A percentile compares a stretch with the other conserved stretches of the same genome.
phyloP scores from a whole-genome alignment of 2,329 filamentous ascomycete species.

The Calonectria hongkongensis region DNA sequence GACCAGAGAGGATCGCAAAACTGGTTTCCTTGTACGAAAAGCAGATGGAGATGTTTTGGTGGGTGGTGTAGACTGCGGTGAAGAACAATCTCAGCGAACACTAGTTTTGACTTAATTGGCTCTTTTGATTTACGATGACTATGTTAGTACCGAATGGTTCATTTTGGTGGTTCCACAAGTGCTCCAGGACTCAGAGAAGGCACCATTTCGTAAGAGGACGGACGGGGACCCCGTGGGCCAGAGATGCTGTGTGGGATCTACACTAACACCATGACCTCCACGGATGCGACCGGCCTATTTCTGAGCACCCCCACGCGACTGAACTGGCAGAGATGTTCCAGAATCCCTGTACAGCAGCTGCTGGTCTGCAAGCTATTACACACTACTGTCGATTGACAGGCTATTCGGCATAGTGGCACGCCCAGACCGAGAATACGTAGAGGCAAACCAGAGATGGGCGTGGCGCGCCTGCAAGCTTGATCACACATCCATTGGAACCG shows the following conservation, averaged over 20 bases:
- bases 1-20: slow-evolving; percentile 47
- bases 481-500: background rate
- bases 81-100: slow-evolving; percentile 23
- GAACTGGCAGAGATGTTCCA: slow-evolving; percentile 12
- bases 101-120: background rate
- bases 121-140: slow-evolving; percentile 30
- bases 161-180: background rate
- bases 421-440: background rate
- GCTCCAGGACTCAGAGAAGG: slow-evolving; percentile 9
- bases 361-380: background rate
- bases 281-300: slow-evolving; percentile 5
- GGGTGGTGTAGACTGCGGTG: slow-evolving; percentile 42
- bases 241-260: slow-evolving; percentile 7
- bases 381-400: slow-evolving; percentile 4
- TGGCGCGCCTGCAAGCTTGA: background rate
- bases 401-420: slow-evolving; percentile 13
- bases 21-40: slow-evolving; percentile 44
- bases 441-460: background rate
- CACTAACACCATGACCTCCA: slow-evolving; percentile 14
- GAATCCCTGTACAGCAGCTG: background rate
- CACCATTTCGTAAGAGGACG: slow-evolving; percentile 14
- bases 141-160: background rate
- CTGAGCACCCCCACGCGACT: slow-evolving; percentile 1
- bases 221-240: background rate
- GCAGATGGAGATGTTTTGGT: slow-evolving; percentile 42